Percentiles rank a stretch among this genome's conserved stretches.
Conservation (phyloP, 345 rosid genomes). For the Syzygium aqueum region DNA sequence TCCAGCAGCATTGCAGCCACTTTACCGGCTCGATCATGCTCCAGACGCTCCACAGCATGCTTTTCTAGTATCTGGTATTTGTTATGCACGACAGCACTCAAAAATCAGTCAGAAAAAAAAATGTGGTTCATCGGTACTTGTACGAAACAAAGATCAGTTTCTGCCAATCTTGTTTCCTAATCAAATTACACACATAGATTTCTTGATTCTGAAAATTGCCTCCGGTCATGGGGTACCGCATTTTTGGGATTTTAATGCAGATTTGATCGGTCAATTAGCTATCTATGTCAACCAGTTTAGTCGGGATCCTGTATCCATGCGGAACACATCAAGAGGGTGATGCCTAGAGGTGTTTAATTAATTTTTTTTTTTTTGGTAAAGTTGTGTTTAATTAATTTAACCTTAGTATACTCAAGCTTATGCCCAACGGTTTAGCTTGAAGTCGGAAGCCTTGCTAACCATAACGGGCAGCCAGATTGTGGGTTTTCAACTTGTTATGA, state of each 20-base stretch:
- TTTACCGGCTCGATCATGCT: constrained; percentile 45
- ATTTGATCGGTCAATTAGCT: background rate
- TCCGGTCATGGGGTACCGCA: background rate
- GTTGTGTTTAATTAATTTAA: background rate
- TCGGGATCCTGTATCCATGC: background rate
- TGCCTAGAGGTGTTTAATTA: background rate
- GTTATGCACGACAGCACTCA: background rate
- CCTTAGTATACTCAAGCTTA: background rate
- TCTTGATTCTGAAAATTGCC: background rate
- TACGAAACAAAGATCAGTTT: background rate
- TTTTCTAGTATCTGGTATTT: constrained; percentile 64
- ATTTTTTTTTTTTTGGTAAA: no score
- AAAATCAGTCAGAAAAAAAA: background rate
- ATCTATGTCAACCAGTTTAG: background rate
- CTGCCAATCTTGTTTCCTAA: background rate
- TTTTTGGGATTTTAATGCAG: background rate
- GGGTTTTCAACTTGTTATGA: background rate
- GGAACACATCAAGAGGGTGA: background rate
- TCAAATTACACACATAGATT: background rate
- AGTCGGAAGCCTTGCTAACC: background rate
- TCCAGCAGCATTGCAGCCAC: constrained; percentile 78
- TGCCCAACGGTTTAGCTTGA: background rate
- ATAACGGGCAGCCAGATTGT: background rate
- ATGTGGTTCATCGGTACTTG: background rate
- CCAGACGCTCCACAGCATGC: constrained; percentile 46